phyloP scores from a whole-genome alignment of 495 filamentous ascomycete genomes.

The Hypoxylon fuscum region DNA sequence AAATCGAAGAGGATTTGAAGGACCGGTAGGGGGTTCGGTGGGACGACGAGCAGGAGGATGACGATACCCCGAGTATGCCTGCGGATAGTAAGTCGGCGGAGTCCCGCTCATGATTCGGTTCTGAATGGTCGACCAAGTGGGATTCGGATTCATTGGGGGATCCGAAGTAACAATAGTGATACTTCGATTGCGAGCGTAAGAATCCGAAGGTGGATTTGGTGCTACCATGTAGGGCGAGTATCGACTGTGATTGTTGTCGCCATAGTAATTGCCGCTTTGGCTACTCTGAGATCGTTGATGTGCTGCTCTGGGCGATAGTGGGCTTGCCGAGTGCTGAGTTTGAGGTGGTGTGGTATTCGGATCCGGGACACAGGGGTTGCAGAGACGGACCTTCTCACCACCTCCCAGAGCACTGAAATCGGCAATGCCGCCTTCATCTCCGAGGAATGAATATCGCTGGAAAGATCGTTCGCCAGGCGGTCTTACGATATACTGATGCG shows the following conservation, averaged over 20 bases:
- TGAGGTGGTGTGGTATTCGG: slow-evolving; percentile 77
- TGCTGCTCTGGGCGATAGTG: slow-evolving; percentile 21
- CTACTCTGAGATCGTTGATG: slow-evolving; percentile 46
- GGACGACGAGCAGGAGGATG: slow-evolving; percentile 11
- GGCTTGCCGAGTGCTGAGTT: slow-evolving; percentile 37
- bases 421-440: slow-evolving; percentile 57
- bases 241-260: slow-evolving; percentile 22
- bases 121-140: slow-evolving; percentile 35
- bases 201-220: slow-evolving; percentile 28
- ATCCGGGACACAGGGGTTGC: slow-evolving; percentile 94
- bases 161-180: slow-evolving; percentile 52
- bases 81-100: slow-evolving; percentile 48
- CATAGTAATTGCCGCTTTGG: slow-evolving; percentile 33
- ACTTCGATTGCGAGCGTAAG: slow-evolving; percentile 52
- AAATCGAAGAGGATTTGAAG: slow-evolving; percentile 12
- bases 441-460: slow-evolving; percentile 50
- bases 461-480: slow-evolving; percentile 66
- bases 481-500: slow-evolving; percentile 89
- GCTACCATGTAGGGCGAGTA: slow-evolving; percentile 26
- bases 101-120: slow-evolving; percentile 50
- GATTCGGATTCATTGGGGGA: too few species aligned
- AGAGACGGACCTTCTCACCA: slow-evolving; percentile 87
- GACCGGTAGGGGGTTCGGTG: too few species aligned
- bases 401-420: slow-evolving; percentile 65
- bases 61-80: slow-evolving; percentile 25